Percentiles rank a stretch among this genome's conserved stretches.
Conservation (phyloP, 805 yeast species). For the Scheffersomyces lignosus region DNA sequence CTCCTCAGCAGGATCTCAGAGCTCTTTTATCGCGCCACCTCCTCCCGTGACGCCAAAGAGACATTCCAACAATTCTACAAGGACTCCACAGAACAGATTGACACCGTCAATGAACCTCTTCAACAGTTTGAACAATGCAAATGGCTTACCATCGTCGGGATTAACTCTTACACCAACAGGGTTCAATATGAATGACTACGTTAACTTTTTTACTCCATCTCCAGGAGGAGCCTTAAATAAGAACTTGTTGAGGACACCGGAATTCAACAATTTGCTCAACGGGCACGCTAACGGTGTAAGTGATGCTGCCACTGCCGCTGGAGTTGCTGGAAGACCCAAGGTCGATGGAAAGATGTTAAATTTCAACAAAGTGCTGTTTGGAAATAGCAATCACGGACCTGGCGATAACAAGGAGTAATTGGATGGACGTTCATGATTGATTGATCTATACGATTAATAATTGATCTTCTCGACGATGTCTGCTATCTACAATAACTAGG, state of each 20-base stretch:
- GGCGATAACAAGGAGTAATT: neutral
- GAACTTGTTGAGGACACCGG: conserved; percentile 41
- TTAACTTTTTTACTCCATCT: conserved; percentile 75
- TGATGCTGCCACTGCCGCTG: conserved; percentile 9
- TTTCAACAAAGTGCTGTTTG: conserved; percentile 39
- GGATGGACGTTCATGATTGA: no score
- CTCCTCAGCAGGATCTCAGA: conserved; percentile 25
- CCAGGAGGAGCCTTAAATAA: conserved; percentile 36
- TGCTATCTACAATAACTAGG: no score
- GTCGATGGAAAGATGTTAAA: conserved; percentile 47
- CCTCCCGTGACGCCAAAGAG: conserved; percentile 47
- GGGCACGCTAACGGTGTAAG: conserved; percentile 7
- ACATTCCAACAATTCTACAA: conserved; percentile 19
- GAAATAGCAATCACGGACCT: conserved; percentile 13
- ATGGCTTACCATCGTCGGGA: conserved; percentile 43
- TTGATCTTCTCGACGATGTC: no score
- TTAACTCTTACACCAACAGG: conserved; percentile 58
- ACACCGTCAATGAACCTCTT: conserved; percentile 40
- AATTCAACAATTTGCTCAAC: conserved; percentile 33
- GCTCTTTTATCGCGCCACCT: conserved; percentile 37
- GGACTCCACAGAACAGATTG: conserved; percentile 42
- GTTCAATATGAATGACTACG: conserved; percentile 81
- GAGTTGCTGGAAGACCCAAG: conserved; percentile 12
- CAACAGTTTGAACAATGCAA: conserved; percentile 19
- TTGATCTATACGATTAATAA: no score